phyloP scores from a whole-genome alignment of 2,329 filamentous ascomycete genomes.

The Setomelanomma holmii region DNA sequence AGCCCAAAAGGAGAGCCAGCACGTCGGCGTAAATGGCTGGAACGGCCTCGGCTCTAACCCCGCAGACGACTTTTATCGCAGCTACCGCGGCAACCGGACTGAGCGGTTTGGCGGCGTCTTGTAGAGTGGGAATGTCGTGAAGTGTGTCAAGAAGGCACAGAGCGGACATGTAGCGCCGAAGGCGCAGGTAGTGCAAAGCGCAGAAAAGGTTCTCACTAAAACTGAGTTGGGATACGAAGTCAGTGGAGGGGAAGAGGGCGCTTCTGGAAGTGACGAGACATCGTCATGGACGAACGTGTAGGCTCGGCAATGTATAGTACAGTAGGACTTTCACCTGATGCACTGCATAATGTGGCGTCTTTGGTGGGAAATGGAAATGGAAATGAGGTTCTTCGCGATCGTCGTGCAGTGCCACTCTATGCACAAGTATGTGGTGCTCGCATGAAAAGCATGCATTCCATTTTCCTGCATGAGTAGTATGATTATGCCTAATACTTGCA shows the following conservation, averaged over 20 bases:
- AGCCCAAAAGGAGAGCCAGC: constrained; percentile 79
- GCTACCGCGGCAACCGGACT: constrained; percentile 71
- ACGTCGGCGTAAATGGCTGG: constrained; percentile 58
- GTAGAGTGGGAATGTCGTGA: constrained; percentile 9
- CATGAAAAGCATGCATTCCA: neutral
- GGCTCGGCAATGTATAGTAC: neutral
- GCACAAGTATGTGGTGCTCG: neutral
- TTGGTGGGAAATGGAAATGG: neutral
- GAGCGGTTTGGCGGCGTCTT: constrained; percentile 44
- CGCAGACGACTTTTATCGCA: constrained; percentile 89
- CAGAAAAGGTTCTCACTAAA: neutral
- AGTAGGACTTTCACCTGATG: neutral
- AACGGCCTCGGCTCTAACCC: constrained; percentile 69
- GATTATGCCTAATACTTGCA: neutral
- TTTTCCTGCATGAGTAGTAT: neutral
- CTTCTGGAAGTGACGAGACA: neutral
- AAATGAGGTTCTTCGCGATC: neutral
- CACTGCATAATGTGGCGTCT: neutral
- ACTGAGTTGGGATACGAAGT: neutral
- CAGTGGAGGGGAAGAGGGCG: neutral
- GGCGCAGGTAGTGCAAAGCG: neutral
- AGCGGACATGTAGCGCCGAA: no score
- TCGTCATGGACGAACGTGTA: neutral
- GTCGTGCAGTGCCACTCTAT: neutral
- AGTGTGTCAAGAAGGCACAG: no score